These are phyloP conservation scores for Castanea crenata DNA, from an alignment of 306 rosid genomes.

Conservation along the genomic window DNA sequence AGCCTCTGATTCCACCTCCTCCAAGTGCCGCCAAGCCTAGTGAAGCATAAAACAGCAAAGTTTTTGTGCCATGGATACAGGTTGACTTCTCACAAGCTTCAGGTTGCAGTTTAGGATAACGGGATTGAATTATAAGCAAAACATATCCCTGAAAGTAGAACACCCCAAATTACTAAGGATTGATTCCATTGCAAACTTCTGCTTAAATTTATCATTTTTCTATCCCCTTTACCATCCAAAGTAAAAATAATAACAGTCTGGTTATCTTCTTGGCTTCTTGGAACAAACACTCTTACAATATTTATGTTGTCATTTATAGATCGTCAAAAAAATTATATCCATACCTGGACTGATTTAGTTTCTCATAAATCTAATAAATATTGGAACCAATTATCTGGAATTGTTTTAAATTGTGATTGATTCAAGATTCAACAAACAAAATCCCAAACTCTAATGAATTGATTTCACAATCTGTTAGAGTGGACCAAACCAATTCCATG, in stretches of 20 bases:
- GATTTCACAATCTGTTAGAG: neutral
- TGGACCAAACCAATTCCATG: neutral
- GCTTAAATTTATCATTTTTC: too few species aligned
- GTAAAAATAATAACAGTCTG: too few species aligned
- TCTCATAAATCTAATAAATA: too few species aligned
- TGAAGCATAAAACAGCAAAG: constrained; percentile 40
- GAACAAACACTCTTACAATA: too few species aligned
- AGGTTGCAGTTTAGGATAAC: constrained; percentile 41
- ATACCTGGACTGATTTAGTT: too few species aligned
- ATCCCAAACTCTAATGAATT: neutral
- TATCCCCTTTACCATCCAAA: too few species aligned
- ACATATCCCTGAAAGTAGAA: constrained; percentile 43
- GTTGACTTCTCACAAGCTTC: constrained; percentile 32
- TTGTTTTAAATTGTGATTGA: too few species aligned
- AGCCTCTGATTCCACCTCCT: constrained; percentile 58
- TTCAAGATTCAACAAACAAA: neutral
- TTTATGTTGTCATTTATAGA: too few species aligned
- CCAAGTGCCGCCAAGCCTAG: constrained; percentile 52
- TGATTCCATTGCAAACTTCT: neutral
- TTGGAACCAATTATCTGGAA: too few species aligned
- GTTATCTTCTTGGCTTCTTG: too few species aligned
- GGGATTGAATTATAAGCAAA: constrained; percentile 49
- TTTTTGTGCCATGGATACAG: constrained; percentile 47
- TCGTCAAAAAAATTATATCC: too few species aligned
- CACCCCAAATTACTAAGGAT: neutral